phyloP scores from a whole-genome alignment of 345 rosid species.

The Hibiscus tridactylites region DNA sequence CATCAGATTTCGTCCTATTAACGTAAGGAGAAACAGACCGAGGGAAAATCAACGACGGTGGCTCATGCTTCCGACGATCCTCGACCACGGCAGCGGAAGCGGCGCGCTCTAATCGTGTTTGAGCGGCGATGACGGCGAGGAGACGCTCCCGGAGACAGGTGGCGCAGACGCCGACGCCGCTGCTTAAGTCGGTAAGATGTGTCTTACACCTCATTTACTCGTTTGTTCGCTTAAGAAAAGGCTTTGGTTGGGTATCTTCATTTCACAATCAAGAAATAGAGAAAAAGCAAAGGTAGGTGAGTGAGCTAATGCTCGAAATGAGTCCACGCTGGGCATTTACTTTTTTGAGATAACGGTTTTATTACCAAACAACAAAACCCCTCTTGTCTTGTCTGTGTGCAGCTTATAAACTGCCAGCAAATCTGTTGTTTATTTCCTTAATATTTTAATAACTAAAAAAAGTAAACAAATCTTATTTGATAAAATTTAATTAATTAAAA shows the following conservation, averaged over 20 bases:
- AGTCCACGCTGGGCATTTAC: constrained; percentile 3
- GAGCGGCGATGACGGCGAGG: constrained; percentile 37
- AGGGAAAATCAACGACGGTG: constrained; percentile 54
- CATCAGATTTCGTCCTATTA: constrained; percentile 57
- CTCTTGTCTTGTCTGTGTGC: background rate
- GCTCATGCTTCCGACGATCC: constrained; percentile 23
- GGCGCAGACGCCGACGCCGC: constrained; percentile 80
- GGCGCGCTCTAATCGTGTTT: constrained; percentile 25
- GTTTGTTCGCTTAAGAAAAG: no score
- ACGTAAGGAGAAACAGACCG: constrained; percentile 79
- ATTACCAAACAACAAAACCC: background rate
- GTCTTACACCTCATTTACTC: constrained; percentile 71
- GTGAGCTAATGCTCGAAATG: background rate
- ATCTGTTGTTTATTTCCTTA: background rate
- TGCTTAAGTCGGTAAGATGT: constrained; percentile 55
- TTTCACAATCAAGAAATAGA: no score
- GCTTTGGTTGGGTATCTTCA: background rate
- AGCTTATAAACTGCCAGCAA: background rate
- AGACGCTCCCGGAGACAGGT: constrained; percentile 89
- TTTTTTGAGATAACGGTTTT: background rate
- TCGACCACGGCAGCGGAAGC: background rate
- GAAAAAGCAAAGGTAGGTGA: background rate
- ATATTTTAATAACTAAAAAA: background rate
- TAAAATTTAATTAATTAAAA: no score
- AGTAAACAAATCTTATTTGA: no score